These are phyloP conservation scores for Flammula alnicola DNA, from an alignment of 1,284 basidiomycete species.

Conservation along the genomic window DNA sequence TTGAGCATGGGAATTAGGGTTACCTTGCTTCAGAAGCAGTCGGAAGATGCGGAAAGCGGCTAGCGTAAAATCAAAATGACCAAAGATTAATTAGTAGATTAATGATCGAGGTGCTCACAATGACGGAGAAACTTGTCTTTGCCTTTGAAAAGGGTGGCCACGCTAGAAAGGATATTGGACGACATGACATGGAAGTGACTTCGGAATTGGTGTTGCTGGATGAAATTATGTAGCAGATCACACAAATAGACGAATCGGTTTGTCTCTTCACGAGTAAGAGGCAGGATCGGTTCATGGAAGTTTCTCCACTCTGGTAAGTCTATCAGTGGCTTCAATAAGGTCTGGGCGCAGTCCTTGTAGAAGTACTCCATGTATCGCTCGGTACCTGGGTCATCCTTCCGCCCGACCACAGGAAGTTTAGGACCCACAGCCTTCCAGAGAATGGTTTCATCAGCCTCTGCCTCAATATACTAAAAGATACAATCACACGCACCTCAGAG, in stretches of 20 bases:
- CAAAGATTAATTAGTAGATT: slow-evolving; percentile 1
- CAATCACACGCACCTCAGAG: slow-evolving; percentile 41
- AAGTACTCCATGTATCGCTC: slow-evolving; percentile 93
- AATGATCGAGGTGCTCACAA: too few species aligned
- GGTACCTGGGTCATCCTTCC: slow-evolving; percentile 83
- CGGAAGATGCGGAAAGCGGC: slow-evolving; percentile 93
- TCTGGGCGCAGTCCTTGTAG: slow-evolving; percentile 79
- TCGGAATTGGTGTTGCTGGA: slow-evolving; percentile 87
- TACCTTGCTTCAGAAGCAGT: slow-evolving; percentile 82
- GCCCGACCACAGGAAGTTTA: slow-evolving; percentile 39
- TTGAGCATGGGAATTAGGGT: slow-evolving; percentile 85
- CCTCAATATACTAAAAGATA: slow-evolving; percentile 17
- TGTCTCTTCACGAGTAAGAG: slow-evolving; percentile 71
- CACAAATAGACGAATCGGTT: slow-evolving; percentile 84
- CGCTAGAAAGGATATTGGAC: slow-evolving; percentile 70
- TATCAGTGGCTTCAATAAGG: slow-evolving; percentile 80
- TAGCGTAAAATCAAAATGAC: slow-evolving; percentile 35
- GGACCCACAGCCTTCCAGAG: slow-evolving; percentile 35
- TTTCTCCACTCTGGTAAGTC: slow-evolving; percentile 80
- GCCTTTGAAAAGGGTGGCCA: slow-evolving; percentile 81
- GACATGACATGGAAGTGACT: slow-evolving; percentile 91
- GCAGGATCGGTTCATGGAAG: slow-evolving; percentile 54
- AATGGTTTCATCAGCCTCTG: slow-evolving; percentile 13
- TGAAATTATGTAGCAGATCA: slow-evolving; percentile 90
- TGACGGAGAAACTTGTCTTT: slow-evolving; percentile 92